phyloP scores from a whole-genome alignment of 2,329 filamentous ascomycete species.

The Aphanoascus verrucosus region DNA sequence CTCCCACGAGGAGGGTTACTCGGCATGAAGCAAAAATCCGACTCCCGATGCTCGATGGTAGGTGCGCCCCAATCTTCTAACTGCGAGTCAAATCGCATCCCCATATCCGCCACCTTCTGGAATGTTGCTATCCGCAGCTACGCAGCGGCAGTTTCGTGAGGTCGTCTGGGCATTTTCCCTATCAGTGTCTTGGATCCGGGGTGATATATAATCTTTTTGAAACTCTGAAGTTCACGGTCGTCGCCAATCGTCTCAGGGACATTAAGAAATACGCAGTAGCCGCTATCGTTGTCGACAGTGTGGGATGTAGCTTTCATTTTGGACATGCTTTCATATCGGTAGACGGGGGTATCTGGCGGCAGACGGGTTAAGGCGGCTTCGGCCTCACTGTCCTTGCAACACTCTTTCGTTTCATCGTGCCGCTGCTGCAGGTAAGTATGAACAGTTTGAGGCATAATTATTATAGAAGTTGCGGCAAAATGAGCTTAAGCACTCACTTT shows the following conservation, averaged over 20 bases:
- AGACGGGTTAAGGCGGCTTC: conserved; percentile 5
- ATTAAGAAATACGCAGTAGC: conserved; percentile 10
- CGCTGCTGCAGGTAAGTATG: not conserved
- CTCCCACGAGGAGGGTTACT: not conserved
- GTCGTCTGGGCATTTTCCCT: not conserved
- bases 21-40: not conserved
- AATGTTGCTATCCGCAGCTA: not conserved
- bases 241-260: not conserved
- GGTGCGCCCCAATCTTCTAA: not conserved
- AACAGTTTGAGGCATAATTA: not conserved
- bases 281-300: conserved; percentile 7
- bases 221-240: not conserved
- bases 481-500: too few species aligned
- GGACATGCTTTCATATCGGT: conserved; percentile 9
- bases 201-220: not conserved
- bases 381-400: conserved; percentile 1
- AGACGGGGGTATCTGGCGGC: conserved; percentile 9
- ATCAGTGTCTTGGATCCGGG: not conserved
- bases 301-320: conserved; percentile 8
- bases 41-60: not conserved
- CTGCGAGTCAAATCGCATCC: not conserved
- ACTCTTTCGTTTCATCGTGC: not conserved
- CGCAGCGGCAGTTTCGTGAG: conserved; percentile 5
- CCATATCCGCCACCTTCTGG: not conserved
- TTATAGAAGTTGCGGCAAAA: too few species aligned